Conservation (phyloP, 139 green algal species). For the Nannochloris sp. region DNA sequence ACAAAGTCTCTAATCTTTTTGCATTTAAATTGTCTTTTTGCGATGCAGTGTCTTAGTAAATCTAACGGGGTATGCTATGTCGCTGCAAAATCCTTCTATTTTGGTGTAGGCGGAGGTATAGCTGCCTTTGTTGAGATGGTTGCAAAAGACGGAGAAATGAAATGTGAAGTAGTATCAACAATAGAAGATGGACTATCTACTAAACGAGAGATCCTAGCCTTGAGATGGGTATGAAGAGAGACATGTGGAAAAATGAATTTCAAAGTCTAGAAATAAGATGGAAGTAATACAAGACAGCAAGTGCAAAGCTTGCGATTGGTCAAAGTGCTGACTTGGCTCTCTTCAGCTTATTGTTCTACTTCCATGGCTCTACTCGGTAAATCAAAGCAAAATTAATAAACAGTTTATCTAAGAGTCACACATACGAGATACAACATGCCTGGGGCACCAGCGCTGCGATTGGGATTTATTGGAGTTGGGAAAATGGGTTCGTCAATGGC, state of each 20-base stretch:
- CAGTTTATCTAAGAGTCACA: no score
- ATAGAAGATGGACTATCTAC: slow-evolving; percentile 27
- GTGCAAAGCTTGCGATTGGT: no score
- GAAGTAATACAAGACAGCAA: no score
- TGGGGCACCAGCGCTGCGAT: no score
- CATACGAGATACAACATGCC: no score
- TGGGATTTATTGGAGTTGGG: slow-evolving; percentile 16
- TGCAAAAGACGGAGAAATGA: slow-evolving; percentile 8
- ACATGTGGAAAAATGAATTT: no score
- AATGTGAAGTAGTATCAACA: neutral
- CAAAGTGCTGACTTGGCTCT: no score
- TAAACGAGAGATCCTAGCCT: slow-evolving; percentile 23
- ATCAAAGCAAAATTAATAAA: no score
- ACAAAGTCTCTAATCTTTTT: neutral
- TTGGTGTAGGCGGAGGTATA: slow-evolving; percentile 88
- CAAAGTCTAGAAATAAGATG: no score
- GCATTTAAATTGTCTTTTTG: neutral
- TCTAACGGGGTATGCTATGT: slow-evolving; percentile 62
- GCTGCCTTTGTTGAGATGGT: slow-evolving; percentile 55
- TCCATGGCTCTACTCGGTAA: no score
- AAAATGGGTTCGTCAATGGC: slow-evolving; percentile 25
- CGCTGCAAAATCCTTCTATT: slow-evolving; percentile 92
- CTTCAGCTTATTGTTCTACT: no score
- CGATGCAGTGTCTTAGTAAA: slow-evolving; percentile 9
- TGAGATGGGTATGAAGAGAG: neutral